A percentile compares a stretch with the other conserved stretches of the same genome.
Evolutionary conservation across 345 rosid genomes (phyloP).

Genomic region (Eucalyptus paniculata): DNA sequence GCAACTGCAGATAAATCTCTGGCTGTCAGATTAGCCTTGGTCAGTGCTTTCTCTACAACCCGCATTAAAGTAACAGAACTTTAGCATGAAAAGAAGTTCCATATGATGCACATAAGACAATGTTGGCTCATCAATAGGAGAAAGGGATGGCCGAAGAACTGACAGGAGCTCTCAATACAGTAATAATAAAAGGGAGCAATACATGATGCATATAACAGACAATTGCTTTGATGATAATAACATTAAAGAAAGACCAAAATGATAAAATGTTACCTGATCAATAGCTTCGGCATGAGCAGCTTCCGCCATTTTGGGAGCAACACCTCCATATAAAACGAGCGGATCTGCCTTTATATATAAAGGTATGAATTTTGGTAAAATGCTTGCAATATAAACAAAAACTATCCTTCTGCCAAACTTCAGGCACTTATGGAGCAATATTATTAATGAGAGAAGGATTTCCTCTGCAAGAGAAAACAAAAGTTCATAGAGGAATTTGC

Average conservation of each 20-base stretch:
- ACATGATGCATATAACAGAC: neutral
- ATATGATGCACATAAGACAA: neutral
- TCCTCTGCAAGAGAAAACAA: too few species aligned
- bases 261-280: slow-evolving; percentile 39
- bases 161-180: neutral
- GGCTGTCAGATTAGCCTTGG: slow-evolving; percentile 47
- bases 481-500: neutral
- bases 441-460: too few species aligned
- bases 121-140: neutral
- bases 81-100: neutral
- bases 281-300: slow-evolving; percentile 76
- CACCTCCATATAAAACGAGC: slow-evolving; percentile 81
- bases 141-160: neutral
- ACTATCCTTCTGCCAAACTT: too few species aligned
- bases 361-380: neutral
- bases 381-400: neutral
- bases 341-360: slow-evolving; percentile 50
- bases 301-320: slow-evolving; percentile 89
- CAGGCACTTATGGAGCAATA: too few species aligned
- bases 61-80: neutral
- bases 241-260: too few species aligned
- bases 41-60: slow-evolving; percentile 85
- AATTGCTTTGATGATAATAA: neutral
- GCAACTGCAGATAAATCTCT: slow-evolving; percentile 81
- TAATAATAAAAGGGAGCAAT: neutral